Percentiles rank a stretch among this genome's conserved stretches.
These are phyloP conservation scores for Actinomortierella ambigua DNA, from an alignment of 371 early-diverging fungal species.

Conservation along the genomic window DNA sequence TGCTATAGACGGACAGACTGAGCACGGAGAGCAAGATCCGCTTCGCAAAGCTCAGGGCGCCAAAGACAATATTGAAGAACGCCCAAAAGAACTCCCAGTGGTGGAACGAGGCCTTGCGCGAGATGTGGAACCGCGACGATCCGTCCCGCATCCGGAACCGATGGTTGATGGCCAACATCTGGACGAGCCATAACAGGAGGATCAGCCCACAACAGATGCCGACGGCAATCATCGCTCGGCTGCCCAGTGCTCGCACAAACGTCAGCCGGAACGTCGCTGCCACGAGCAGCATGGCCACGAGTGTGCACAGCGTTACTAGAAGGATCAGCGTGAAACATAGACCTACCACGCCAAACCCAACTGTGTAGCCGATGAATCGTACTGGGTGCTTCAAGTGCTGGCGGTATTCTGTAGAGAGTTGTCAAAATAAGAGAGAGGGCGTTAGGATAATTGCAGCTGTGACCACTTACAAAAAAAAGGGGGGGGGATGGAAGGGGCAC, in stretches of 20 bases:
- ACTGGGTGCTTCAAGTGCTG: slow-evolving; percentile 45
- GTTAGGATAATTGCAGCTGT: too few species aligned
- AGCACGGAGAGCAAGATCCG: slow-evolving; percentile 26
- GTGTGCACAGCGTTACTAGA: slow-evolving; percentile 30
- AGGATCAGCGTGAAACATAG: slow-evolving; percentile 41
- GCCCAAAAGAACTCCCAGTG: slow-evolving; percentile 49
- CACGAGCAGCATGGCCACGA: slow-evolving; percentile 42
- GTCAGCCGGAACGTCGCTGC: slow-evolving; percentile 43
- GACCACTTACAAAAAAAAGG: too few species aligned
- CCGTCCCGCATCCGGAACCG: slow-evolving; percentile 40
- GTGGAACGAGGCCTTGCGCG: slow-evolving; percentile 33
- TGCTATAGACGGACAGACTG: slow-evolving; percentile 29
- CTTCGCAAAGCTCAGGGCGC: slow-evolving; percentile 39
- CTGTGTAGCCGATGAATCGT: slow-evolving; percentile 44
- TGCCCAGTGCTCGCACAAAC: slow-evolving; percentile 32
- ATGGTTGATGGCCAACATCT: slow-evolving; percentile 45
- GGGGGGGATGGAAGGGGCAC: too few species aligned
- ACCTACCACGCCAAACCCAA: slow-evolving; percentile 44
- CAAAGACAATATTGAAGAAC: slow-evolving; percentile 47
- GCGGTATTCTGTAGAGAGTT: slow-evolving; percentile 22
- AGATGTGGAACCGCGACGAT: slow-evolving; percentile 31
- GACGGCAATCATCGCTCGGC: slow-evolving; percentile 30
- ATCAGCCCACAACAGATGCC: slow-evolving; percentile 34
- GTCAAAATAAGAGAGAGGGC: too few species aligned
- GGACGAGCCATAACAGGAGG: slow-evolving; percentile 42